Percentiles rank a stretch among this genome's conserved stretches.
These are phyloP conservation scores for Clohesyomyces aquaticus DNA, from an alignment of 495 filamentous ascomycete species.

Conservation along the genomic window DNA sequence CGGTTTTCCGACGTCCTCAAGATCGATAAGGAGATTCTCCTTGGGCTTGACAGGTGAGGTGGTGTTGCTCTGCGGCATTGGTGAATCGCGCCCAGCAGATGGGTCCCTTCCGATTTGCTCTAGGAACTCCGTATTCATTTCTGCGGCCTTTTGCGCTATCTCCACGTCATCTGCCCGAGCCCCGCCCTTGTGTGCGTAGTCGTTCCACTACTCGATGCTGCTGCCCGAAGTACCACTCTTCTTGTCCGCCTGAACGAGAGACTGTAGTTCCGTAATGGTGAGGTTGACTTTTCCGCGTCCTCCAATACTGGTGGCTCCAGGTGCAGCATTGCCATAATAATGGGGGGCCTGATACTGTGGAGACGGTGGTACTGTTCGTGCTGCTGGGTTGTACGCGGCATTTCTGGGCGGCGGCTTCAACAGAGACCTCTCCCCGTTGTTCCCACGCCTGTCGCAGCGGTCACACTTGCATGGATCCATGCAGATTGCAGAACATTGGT, in stretches of 20 bases:
- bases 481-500: constrained; percentile 38
- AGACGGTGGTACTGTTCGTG: not conserved
- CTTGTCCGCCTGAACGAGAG: not conserved
- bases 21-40: not conserved
- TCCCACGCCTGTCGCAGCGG: constrained; percentile 4
- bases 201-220: constrained; percentile 3
- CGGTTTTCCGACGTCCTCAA: not conserved
- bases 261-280: not conserved
- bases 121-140: not conserved
- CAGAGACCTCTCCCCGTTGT: constrained; percentile 1
- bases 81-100: not conserved
- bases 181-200: not conserved
- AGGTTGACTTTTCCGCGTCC: not conserved
- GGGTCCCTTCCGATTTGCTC: not conserved
- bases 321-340: not conserved
- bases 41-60: not conserved
- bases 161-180: not conserved
- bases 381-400: not conserved
- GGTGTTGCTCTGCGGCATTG: not conserved
- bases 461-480: constrained; percentile 38
- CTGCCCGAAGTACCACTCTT: not conserved
- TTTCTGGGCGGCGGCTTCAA: constrained; percentile 8
- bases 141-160: not conserved
- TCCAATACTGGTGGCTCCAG: not conserved
- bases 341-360: not conserved